Evolutionary conservation across 176 grass and related monocot genomes (phyloP), one percentile per base, ranked within the genome.

Genomic region (Musa acuminata): DNA sequence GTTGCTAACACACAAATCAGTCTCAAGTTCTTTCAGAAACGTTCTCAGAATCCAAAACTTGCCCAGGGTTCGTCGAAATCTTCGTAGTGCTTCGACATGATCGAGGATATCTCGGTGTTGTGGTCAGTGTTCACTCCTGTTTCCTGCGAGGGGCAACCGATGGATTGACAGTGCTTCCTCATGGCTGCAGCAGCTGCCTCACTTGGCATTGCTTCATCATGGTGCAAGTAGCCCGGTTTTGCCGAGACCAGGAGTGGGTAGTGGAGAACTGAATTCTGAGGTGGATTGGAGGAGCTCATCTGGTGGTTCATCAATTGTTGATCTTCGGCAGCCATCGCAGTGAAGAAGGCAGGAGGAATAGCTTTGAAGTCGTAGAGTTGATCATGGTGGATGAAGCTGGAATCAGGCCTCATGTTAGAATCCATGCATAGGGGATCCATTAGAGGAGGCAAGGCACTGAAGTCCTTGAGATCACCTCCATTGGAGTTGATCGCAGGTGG

Each of bases 41-140:
- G 71, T 53, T 53, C 11, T 74, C 55, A 26, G 59, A 67, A 17
- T 62, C 14, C 71, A 50, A 75, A 75, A 71, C 49, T 23, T 10
- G 49, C 51, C 23, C 24, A 59, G 20, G 17, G 25, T 9, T 87
- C 88, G 65, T 85, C 87, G 14, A 84, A 19, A 23, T 84, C 72
- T 35, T 62, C 53, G 25, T 50, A 75, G 2, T 76, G 76, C 73
- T 79, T 58, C 19, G 78, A 83, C 65, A 69, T 20, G 27, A 83
- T 87, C 22, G 93, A 98, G 6, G 90, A 93, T 52, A 98, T 98
- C 86, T 98, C 86, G 22, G 87, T 83, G 82, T 48, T 87, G 8
- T 73, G 78, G 62, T 78, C 69, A 63, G 73, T 76, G 71, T 68
- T 84, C 52, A 68, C 17, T 5, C 53, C 60, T 6, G 77, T 67